phyloP scores from a whole-genome alignment of 1,139 yeast genomes.

The Geotrichum fermentans region DNA sequence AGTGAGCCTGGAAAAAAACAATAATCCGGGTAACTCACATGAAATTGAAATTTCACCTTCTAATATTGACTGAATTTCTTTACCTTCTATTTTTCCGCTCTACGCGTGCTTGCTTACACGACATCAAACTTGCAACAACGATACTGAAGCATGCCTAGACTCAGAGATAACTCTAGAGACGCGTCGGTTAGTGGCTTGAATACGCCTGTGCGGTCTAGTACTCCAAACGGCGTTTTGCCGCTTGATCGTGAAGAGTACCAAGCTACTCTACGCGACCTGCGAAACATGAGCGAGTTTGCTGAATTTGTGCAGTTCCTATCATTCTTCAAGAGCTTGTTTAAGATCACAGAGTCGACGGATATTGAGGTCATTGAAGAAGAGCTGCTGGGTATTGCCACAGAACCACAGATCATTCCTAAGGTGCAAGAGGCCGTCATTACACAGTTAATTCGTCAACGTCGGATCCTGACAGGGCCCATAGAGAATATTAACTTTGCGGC shows the following conservation, averaged over 20 bases:
- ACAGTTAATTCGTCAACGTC: constrained; percentile 12
- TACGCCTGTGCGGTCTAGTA: background rate
- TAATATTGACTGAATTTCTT: no score
- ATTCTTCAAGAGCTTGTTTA: constrained; percentile 27
- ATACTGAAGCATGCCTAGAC: constrained; percentile 10
- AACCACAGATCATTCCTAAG: constrained; percentile 21
- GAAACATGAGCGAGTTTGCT: constrained; percentile 32
- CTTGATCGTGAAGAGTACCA: constrained; percentile 27
- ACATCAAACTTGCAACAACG: no score
- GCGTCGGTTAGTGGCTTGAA: background rate
- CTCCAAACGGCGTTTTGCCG: constrained; percentile 20
- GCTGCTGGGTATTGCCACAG: constrained; percentile 24
- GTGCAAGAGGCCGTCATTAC: constrained; percentile 20
- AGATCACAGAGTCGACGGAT: constrained; percentile 25
- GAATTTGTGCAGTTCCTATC: constrained; percentile 29
- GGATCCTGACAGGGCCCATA: constrained; percentile 2
- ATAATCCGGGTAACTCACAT: constrained; percentile 7
- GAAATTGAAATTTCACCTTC: constrained; percentile 2
- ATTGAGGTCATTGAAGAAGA: constrained; percentile 34
- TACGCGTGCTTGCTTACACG: no score
- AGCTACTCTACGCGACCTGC: constrained; percentile 23
- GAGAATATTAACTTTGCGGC: constrained; percentile 21
- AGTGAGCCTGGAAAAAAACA: no score
- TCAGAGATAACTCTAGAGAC: constrained; percentile 1
- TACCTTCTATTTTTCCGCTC: no score